Percentiles rank a stretch among this genome's conserved stretches.
Evolutionary conservation across 2,329 filamentous ascomycete genomes (phyloP).

Genomic region (Colletotrichum cordylinicola): DNA sequence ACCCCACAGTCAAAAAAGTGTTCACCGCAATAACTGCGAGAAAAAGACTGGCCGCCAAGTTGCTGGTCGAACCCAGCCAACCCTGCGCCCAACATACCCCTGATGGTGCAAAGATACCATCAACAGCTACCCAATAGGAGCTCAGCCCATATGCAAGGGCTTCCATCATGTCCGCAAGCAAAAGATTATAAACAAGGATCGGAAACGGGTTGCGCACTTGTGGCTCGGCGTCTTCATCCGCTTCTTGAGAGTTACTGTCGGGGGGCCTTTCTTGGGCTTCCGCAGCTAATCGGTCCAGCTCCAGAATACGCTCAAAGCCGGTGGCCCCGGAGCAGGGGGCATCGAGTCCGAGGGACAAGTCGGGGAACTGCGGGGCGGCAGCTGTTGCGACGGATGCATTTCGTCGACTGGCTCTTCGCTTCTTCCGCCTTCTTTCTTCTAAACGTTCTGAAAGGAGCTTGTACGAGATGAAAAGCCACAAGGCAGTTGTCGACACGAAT

Average conservation of each 20-base stretch:
- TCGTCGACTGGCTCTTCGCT: neutral
- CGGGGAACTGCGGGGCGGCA: neutral
- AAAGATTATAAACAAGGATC: conserved; percentile 63
- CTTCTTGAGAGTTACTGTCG: neutral
- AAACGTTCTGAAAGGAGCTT: neutral
- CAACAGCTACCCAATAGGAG: conserved; percentile 51
- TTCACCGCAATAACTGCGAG: conserved; percentile 63
- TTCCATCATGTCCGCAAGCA: conserved; percentile 65
- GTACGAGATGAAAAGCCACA: conserved; percentile 1
- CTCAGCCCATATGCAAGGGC: conserved; percentile 61
- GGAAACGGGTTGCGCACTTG: conserved; percentile 58
- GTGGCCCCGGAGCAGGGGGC: neutral
- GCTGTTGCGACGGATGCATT: neutral
- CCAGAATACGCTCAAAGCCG: neutral
- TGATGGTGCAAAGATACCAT: conserved; percentile 53
- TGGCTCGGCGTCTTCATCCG: neutral
- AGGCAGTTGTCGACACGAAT: neutral
- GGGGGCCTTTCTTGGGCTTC: neutral
- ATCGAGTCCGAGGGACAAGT: neutral
- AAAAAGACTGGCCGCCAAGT: conserved; percentile 62
- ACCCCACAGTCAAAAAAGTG: conserved; percentile 60
- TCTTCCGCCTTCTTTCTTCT: neutral
- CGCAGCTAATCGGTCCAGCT: conserved; percentile 1
- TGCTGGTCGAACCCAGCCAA: conserved; percentile 62
- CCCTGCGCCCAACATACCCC: conserved; percentile 59